Evolutionary conservation across 768 basidiomycete genomes (phyloP).

Genomic region (Tylopilus felleus): DNA sequence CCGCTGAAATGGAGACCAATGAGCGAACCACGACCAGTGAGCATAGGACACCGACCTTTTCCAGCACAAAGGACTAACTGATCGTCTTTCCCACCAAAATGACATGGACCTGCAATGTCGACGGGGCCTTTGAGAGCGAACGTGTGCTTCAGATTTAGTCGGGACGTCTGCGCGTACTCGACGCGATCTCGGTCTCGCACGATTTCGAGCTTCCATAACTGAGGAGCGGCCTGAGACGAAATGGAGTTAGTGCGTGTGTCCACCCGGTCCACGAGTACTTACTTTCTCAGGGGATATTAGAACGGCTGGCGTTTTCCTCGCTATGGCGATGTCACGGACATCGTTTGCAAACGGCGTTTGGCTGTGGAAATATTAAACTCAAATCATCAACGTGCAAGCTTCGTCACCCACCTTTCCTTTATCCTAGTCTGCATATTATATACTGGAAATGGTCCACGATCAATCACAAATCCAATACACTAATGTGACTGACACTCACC

Average conservation of each 20-base stretch:
- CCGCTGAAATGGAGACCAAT: constrained; percentile 44
- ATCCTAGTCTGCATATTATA: constrained; percentile 45
- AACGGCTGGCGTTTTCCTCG: constrained; percentile 42
- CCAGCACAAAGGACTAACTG: constrained; percentile 76
- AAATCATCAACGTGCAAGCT: background rate
- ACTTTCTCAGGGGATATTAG: constrained; percentile 38
- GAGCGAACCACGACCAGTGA: background rate
- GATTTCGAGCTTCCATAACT: constrained; percentile 70
- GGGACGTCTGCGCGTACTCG: constrained; percentile 30
- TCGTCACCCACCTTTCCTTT: constrained; percentile 41
- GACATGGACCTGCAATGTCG: constrained; percentile 78
- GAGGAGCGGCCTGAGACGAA: constrained; percentile 59
- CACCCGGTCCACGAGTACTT: constrained; percentile 9
- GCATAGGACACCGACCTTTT: constrained; percentile 47
- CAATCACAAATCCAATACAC: background rate
- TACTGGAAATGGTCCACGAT: constrained; percentile 28
- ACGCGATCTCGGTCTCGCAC: constrained; percentile 50
- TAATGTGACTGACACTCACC: constrained; percentile 30
- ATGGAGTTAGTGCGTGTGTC: constrained; percentile 8
- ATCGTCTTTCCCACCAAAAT: constrained; percentile 78
- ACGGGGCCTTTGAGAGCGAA: constrained; percentile 67
- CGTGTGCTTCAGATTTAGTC: constrained; percentile 52
- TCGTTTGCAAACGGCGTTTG: constrained; percentile 56
- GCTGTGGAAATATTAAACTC: constrained; percentile 29
- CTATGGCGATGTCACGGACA: constrained; percentile 49